A percentile compares a stretch with the other conserved stretches of the same genome.
phyloP scores from a whole-genome alignment of 768 basidiomycete species.

The button mushroom (Agaricus bisporus) region DNA sequence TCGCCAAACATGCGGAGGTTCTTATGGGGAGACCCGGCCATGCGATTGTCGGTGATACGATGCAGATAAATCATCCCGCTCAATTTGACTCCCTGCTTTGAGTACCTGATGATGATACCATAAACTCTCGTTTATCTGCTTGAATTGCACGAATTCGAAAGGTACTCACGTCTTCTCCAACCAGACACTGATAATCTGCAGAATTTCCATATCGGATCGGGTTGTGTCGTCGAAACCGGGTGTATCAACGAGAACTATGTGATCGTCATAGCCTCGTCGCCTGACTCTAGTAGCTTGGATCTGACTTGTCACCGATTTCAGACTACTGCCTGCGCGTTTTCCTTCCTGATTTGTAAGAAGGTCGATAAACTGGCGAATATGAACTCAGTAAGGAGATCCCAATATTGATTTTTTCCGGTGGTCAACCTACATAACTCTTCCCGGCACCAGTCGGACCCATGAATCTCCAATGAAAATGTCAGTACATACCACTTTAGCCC shows the following conservation, averaged over 20 bases:
- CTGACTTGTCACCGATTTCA: conserved; percentile 33
- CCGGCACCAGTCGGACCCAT: conserved; percentile 22
- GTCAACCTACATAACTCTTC: conserved; percentile 17
- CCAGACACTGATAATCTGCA: conserved; percentile 12
- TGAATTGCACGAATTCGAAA: not conserved
- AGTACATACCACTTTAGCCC: not conserved
- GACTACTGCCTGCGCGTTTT: conserved; percentile 11
- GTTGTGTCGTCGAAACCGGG: conserved; percentile 30
- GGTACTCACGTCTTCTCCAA: conserved; percentile 10
- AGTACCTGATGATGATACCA: conserved; percentile 1
- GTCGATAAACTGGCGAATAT: conserved; percentile 19
- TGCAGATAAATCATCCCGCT: conserved; percentile 14
- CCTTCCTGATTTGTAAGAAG: conserved; percentile 12
- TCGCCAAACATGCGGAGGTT: conserved; percentile 13
- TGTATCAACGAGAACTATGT: conserved; percentile 34
- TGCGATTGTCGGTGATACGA: conserved; percentile 12
- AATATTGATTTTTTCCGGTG: not conserved
- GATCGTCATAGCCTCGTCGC: conserved; percentile 10
- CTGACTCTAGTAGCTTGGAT: conserved; percentile 25
- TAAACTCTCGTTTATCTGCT: not conserved
- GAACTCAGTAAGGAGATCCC: not conserved
- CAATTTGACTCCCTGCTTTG: conserved; percentile 8
- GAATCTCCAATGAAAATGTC: conserved; percentile 11
- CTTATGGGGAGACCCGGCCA: conserved; percentile 9
- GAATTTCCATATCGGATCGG: conserved; percentile 13